Evolutionary conservation across 2,329 filamentous ascomycete species (phyloP), one percentile per base, ranked within the genome.

Genomic region (Botrytis cinerea): DNA sequence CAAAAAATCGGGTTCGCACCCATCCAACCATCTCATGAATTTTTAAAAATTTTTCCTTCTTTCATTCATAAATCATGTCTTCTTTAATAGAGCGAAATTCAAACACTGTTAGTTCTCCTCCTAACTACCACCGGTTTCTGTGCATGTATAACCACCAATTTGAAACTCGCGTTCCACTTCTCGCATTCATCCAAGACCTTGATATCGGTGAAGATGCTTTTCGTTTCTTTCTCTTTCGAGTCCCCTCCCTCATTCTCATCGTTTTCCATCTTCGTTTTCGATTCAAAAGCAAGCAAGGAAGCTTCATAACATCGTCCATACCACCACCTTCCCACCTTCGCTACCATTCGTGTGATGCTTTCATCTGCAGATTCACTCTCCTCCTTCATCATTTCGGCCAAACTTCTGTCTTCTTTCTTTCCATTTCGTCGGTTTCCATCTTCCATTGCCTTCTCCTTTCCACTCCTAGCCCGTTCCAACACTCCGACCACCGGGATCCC

Each of bases 241-340:
- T 43, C 5, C 8, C 20, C 57, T 57, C 1, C 46, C 7, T 20
- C 10, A 4, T 35, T 43, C 40, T 25, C 8, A 4, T 28, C 8
- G 8, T 28, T 71, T 16, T 54, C 59, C n/a, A 20, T 67, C 35
- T 25, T 69, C 0, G 18, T 57, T 22, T 46, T 38, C n/a, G 69
- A 38, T 46, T 45, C 57, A 22, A 46, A 51, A 9, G 45, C 25
- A 40, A 66, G n/a, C 35, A 70, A 18, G 63, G 68, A 63, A 66
- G 22, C 35, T 83, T 98, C 95, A 81, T 98, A 98, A 84, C 95
- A 98, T 70, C 92, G 90, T 16, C 90, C 93, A 83, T 97, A 98
- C 96, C 96, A 99, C 94, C 95, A 98, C 61, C 96, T 88, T 2
- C 94, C 95, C 18, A 98, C 95, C 75, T 91, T 92, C 25, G 94